phyloP scores from a whole-genome alignment of 805 yeast species.

The Candida tallmaniae region DNA sequence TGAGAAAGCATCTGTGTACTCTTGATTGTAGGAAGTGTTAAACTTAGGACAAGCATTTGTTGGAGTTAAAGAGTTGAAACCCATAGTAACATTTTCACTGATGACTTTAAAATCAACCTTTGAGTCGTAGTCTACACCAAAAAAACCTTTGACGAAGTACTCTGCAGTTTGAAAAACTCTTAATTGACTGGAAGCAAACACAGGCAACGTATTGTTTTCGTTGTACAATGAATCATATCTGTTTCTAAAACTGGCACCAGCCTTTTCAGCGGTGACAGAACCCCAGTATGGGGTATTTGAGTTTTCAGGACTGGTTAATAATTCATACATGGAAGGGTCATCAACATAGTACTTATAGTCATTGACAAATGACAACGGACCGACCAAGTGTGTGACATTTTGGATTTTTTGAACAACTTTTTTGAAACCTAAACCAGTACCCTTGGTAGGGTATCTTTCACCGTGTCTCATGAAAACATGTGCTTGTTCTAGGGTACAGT shows the following conservation, averaged over 20 bases:
- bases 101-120: slow-evolving; percentile 32
- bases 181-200: slow-evolving; percentile 51
- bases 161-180: slow-evolving; percentile 52
- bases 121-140: too few relatives aligned
- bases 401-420: slow-evolving; percentile 20
- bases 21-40: slow-evolving; percentile 11
- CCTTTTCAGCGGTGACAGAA: slow-evolving; percentile 39
- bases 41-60: slow-evolving; percentile 37
- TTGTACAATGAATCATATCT: slow-evolving; percentile 45
- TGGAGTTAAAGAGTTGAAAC: slow-evolving; percentile 59
- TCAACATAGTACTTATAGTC: slow-evolving; percentile 47
- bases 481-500: slow-evolving; percentile 56
- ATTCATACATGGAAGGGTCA: slow-evolving; percentile 34
- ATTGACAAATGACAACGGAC: slow-evolving; percentile 36
- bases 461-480: slow-evolving; percentile 74
- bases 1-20: neutral
- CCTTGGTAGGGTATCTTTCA: slow-evolving; percentile 50
- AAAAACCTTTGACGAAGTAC: slow-evolving; percentile 55
- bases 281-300: slow-evolving; percentile 48
- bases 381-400: too few relatives aligned
- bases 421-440: slow-evolving; percentile 22
- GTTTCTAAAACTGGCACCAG: slow-evolving; percentile 45
- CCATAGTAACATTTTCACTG: slow-evolving; percentile 42
- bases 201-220: slow-evolving; percentile 31
- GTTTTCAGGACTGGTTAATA: slow-evolving; percentile 45